phyloP scores from a whole-genome alignment of 75 land plant genomes.

The Pseudotsuga menziesii region DNA sequence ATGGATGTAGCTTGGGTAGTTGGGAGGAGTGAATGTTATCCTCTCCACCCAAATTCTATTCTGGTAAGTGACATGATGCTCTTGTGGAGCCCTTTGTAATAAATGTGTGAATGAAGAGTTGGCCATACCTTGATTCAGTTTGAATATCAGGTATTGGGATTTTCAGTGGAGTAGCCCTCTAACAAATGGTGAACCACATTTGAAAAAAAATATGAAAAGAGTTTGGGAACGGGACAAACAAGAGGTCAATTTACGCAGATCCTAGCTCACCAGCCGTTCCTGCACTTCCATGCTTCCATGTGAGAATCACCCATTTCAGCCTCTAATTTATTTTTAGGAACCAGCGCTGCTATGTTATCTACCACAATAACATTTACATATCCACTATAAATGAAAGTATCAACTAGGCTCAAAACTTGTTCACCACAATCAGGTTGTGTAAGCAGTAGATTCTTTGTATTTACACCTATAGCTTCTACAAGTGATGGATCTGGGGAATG shows the following conservation, averaged over 20 bases:
- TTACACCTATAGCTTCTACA: constrained; percentile 85
- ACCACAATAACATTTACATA: constrained; percentile 91
- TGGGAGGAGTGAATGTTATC: no score
- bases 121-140: no score
- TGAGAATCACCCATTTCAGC: constrained; percentile 99
- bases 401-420: constrained; percentile 84
- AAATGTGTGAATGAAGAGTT: no score
- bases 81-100: no score
- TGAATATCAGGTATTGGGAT: no score
- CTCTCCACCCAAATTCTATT: no score
- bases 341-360: constrained; percentile 99
- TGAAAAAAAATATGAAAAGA: no score
- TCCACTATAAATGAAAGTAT: constrained; percentile 82
- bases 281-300: constrained; percentile 92
- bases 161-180: no score
- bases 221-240: constrained; percentile 78
- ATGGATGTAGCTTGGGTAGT: no score
- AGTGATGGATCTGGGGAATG: constrained; percentile 88
- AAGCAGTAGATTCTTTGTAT: constrained; percentile 69
- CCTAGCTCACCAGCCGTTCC: constrained; percentile 96
- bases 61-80: no score
- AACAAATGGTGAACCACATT: no score
- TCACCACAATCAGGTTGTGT: constrained; percentile 95
- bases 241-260: constrained; percentile 89
- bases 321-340: constrained; percentile 89